Conservation (phyloP, 129 eudicot genomes). For the Daucus carota region DH1_v3.0 NC_030384.2:43445001-43445500, state of each 20-base stretch:
- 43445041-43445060: neutral
- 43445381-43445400: neutral
- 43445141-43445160: no score
- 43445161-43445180: no score
- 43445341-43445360: neutral
- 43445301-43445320: neutral
- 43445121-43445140: no score
- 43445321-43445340: neutral
- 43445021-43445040: neutral
- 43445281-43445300: neutral
- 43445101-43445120: neutral
- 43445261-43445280: neutral
- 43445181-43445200: neutral
- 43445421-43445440: neutral
- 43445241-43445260: neutral
- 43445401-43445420: neutral
- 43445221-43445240: neutral
- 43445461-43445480: neutral
- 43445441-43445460: neutral
- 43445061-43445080: neutral
- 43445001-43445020: constrained; percentile 6
- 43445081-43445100: neutral
- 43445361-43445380: neutral
- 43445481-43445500: neutral
- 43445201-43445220: neutral